Percentiles rank a stretch among this genome's conserved stretches.
Evolutionary conservation across 2,329 filamentous ascomycete species (phyloP).

Genomic region (Diaporthe citriasiana): DNA sequence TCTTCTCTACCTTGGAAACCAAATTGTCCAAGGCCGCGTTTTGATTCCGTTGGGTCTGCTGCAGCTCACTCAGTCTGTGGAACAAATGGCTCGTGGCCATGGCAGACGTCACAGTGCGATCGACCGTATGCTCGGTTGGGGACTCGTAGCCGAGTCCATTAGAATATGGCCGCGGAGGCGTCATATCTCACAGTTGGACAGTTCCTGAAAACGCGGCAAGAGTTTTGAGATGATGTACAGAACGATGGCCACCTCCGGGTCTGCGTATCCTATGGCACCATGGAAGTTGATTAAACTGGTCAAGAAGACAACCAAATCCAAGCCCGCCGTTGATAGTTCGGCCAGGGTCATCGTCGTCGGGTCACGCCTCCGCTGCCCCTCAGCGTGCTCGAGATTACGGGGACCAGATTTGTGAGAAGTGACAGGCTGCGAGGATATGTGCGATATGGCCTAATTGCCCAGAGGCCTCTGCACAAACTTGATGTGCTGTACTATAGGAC

Average conservation of each 20-base stretch:
- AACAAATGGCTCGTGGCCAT: conserved; percentile 39
- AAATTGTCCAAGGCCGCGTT: conserved; percentile 51
- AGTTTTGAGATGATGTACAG: conserved; percentile 65
- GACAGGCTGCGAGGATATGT: neutral
- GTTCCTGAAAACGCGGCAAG: conserved; percentile 62
- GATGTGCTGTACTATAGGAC: neutral
- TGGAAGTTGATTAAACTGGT: conserved; percentile 67
- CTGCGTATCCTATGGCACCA: conserved; percentile 63
- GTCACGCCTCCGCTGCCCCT: neutral
- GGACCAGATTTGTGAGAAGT: neutral
- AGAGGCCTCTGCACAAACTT: neutral
- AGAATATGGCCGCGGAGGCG: conserved; percentile 51
- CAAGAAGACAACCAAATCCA: conserved; percentile 67
- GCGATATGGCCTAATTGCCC: neutral
- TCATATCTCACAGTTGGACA: conserved; percentile 57
- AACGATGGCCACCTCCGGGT: conserved; percentile 60
- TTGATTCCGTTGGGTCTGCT: conserved; percentile 11
- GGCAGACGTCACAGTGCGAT: conserved; percentile 47
- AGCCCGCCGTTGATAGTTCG: conserved; percentile 65
- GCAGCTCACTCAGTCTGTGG: conserved; percentile 36
- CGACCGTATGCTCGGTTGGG: conserved; percentile 54
- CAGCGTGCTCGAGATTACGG: neutral
- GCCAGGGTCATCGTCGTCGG: conserved; percentile 61
- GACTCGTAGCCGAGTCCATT: conserved; percentile 55
- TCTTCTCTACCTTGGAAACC: conserved; percentile 51